phyloP scores from a whole-genome alignment of 257 asterid genomes.

The Henckelia pumila region DNA sequence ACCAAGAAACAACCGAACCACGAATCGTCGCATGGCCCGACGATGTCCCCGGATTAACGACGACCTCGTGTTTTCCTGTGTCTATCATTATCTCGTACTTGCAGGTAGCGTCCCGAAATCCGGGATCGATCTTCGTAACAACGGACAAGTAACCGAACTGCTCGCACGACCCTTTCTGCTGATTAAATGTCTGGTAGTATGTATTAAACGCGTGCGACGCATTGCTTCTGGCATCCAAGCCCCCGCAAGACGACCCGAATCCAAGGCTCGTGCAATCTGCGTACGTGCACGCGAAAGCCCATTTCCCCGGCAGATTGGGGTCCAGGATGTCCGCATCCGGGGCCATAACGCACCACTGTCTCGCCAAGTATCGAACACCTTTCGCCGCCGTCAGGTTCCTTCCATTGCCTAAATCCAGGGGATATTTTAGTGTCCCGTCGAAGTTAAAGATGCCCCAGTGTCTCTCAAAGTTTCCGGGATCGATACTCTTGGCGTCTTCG shows the following conservation, averaged over 20 bases:
- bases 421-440: constrained; percentile 76
- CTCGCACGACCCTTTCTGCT: constrained; percentile 69
- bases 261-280: constrained; percentile 96
- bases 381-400: constrained; percentile 66
- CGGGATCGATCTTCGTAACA: constrained; percentile 66
- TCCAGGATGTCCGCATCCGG: constrained; percentile 56
- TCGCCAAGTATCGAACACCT: constrained; percentile 62
- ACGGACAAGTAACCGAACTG: constrained; percentile 50
- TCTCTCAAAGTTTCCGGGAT: constrained; percentile 81
- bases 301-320: constrained; percentile 42
- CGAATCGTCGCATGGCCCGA: constrained; percentile 24
- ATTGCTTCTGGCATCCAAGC: constrained; percentile 46
- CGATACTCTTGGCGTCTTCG: constrained; percentile 70
- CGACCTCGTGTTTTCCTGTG: constrained; percentile 37
- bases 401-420: constrained; percentile 49
- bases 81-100: constrained; percentile 82
- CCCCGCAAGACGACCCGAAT: constrained; percentile 74
- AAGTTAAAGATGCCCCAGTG: constrained; percentile 84
- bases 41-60: constrained; percentile 43
- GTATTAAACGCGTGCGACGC: constrained; percentile 84
- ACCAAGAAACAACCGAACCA: constrained; percentile 21
- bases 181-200: constrained; percentile 78
- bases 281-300: constrained; percentile 57
- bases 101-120: constrained; percentile 40
- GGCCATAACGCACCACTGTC: constrained; percentile 85